Evolutionary conservation across 179 eudicot species (phyloP), one percentile per base, ranked within the genome.

Genomic region (Silene vulgaris): DNA sequence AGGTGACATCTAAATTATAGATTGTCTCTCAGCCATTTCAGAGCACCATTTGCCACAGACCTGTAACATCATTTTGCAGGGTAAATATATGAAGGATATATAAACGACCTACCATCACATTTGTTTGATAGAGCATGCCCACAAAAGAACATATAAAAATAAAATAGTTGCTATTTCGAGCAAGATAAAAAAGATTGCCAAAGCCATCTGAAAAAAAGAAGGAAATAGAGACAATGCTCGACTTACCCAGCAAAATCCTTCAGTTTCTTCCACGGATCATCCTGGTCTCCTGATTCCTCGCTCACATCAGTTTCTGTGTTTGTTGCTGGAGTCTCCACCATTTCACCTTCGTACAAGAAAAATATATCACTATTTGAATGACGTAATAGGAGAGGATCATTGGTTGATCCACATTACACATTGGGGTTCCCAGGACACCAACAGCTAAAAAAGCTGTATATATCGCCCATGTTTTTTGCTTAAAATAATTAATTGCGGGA

Each of bases 171-270:
- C 14, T 1, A 9, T 45, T 45, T 45, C 52, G 14, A 45, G 52
- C 52, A 45, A 45, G 52, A 13, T 45, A n/a, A 56, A 45, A 52
- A 35, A 68, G n/a, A 68, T 65, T 30, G 23, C 40, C 30, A 56
- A 45, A n/a, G 29, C 29, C 60, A 50, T n/a, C 29, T 28, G 56
- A 75, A 75, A 5, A 11, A 16, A 20, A 3, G 48, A 5, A 56
- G 0, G 59, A 20, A 54, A 37, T 48, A 3, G n/a, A 32, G 59
- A 19, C 9, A 35, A 30, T 17, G 11, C 23, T 19, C 57, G 69
- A 73, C 65, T 80, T 94, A 94, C 98, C 98, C 97, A 8, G 92
- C 98, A 80, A 88, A 79, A 78, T 92, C 90, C 85, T 88, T 87
- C 60, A 94, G 77, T 77, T 84, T 82, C 77, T 87, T 88, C 97